Evolutionary conservation across 306 rosid species (phyloP).

Genomic region (Quercus engelmannii): DNA sequence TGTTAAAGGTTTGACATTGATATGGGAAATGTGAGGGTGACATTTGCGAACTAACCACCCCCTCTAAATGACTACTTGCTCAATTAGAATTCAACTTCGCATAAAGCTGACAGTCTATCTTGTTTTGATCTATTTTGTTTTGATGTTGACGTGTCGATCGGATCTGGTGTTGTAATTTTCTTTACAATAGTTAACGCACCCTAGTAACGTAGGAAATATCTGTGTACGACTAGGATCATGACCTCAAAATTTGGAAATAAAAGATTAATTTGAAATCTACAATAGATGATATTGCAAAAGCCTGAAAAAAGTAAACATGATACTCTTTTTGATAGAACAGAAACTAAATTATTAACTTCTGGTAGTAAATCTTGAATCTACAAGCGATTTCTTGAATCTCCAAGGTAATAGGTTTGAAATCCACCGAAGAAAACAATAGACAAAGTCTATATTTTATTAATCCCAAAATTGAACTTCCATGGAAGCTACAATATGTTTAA

Average conservation of each 20-base stretch:
- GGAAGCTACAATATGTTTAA: too few relatives aligned
- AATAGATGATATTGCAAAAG: fast-evolving
- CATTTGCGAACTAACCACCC: slow-evolving; percentile 14
- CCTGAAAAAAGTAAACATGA: fast-evolving
- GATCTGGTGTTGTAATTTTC: neutral
- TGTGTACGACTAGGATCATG: too few relatives aligned
- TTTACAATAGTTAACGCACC: neutral
- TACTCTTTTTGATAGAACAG: fast-evolving
- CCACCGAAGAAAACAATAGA: fast-evolving
- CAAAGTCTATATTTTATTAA: too few relatives aligned
- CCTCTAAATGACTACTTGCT: slow-evolving; percentile 2
- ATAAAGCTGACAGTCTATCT: neutral
- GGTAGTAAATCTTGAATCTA: fast-evolving
- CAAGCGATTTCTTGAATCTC: fast-evolving
- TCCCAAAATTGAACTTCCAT: fast-evolving
- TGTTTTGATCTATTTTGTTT: too few relatives aligned
- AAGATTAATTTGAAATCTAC: too few relatives aligned
- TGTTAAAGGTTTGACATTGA: slow-evolving; percentile 16
- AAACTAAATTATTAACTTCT: too few relatives aligned
- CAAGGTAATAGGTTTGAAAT: too few relatives aligned
- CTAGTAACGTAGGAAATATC: too few relatives aligned
- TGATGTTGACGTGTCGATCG: neutral
- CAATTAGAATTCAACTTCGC: slow-evolving; percentile 36
- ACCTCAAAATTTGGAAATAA: too few relatives aligned
- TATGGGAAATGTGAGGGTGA: slow-evolving; percentile 19